These are phyloP conservation scores for Erodium trifolium DNA, from an alignment of 441 rosid species.

Conservation along the genomic window DNA sequence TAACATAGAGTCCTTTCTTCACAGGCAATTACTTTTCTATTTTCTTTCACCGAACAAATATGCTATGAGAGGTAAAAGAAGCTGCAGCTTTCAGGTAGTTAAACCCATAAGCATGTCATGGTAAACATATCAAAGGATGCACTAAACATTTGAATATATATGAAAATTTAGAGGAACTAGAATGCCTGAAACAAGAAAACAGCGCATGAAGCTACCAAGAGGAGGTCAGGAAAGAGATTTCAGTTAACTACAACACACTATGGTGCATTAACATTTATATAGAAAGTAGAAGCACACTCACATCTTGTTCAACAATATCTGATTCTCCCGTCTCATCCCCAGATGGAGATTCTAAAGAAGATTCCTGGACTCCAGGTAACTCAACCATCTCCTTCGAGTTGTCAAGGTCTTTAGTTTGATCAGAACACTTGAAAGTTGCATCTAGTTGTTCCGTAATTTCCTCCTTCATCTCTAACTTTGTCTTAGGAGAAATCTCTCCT, in stretches of 20 bases:
- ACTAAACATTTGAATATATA: not conserved
- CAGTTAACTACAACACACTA: not conserved
- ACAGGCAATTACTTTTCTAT: not conserved
- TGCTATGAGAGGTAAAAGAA: not conserved
- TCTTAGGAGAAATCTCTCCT: conserved; percentile 23
- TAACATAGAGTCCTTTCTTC: not conserved
- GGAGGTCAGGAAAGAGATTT: not conserved
- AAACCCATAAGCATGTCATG: conserved; percentile 8
- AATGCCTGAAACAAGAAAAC: conserved; percentile 1
- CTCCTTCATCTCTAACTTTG: conserved; percentile 29
- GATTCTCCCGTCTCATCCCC: conserved; percentile 71
- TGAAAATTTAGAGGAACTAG: conserved; percentile 1
- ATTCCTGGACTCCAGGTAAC: conserved; percentile 33
- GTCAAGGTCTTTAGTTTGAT: conserved; percentile 32
- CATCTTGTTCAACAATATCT: conserved; percentile 85
- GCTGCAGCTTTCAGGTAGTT: not conserved
- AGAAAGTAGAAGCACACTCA: conserved; percentile 33
- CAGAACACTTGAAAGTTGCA: conserved; percentile 31
- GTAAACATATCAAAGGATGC: not conserved
- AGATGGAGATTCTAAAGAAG: conserved; percentile 33
- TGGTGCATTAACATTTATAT: not conserved
- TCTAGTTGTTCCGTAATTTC: conserved; percentile 26
- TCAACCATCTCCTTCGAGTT: conserved; percentile 30
- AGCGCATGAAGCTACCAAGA: not conserved
- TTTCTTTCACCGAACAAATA: not conserved